Evolutionary conservation across 2,329 filamentous ascomycete species (phyloP).

Genomic region (Macrophomina tecta): DNA sequence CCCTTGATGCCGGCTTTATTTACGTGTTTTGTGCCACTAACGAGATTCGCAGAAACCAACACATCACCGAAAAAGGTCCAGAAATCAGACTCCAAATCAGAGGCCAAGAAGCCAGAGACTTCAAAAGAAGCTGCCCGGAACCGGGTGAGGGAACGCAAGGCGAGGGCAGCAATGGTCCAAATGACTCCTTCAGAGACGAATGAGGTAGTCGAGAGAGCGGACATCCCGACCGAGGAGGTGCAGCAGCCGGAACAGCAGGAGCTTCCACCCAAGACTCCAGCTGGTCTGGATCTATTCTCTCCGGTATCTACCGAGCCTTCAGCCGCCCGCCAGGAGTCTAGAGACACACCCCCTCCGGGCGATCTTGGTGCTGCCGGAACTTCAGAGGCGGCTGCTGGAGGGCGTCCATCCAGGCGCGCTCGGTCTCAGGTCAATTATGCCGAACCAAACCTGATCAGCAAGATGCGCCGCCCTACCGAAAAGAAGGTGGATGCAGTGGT

Average conservation of each 20-base stretch:
- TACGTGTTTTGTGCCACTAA: background rate
- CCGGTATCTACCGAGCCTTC: conserved; percentile 51
- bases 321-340: conserved; percentile 1
- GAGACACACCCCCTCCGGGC: conserved; percentile 10
- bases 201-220: conserved; percentile 8
- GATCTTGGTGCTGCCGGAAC: background rate
- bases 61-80: conserved; percentile 38
- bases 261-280: conserved; percentile 48
- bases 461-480: conserved; percentile 57
- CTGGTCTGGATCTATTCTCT: conserved; percentile 47
- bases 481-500: conserved; percentile 53
- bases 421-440: conserved; percentile 56
- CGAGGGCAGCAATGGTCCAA: conserved; percentile 26
- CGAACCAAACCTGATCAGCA: conserved; percentile 54
- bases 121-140: conserved; percentile 13
- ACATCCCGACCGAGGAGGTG: background rate
- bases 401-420: conserved; percentile 52
- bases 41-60: conserved; percentile 39
- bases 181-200: conserved; percentile 14
- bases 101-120: conserved; percentile 30
- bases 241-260: conserved; percentile 29
- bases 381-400: background rate
- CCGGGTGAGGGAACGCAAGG: conserved; percentile 30
- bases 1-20: background rate
- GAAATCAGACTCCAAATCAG: conserved; percentile 32